Conservation (phyloP, 73 alveolate genomes). For the Blepharisma japonicum region DNA sequence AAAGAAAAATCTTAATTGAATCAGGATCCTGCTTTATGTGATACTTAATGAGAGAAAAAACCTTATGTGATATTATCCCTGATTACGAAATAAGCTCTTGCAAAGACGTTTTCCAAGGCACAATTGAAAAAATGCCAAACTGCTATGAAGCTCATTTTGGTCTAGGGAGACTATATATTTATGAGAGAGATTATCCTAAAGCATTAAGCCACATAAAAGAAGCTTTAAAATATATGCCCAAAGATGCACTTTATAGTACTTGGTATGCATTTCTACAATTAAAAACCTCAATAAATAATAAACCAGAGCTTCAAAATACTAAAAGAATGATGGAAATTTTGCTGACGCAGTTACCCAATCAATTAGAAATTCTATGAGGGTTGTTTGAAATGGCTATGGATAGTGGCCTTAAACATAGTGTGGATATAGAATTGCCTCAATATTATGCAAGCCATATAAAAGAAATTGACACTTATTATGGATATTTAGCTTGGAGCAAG, state of each 20-base stretch:
- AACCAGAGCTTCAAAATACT: neutral
- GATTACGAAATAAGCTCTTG: slow-evolving; percentile 12
- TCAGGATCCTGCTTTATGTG: slow-evolving; percentile 25
- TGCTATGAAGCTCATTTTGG: slow-evolving; percentile 67
- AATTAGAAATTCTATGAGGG: slow-evolving; percentile 24
- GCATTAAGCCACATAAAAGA: slow-evolving; percentile 39
- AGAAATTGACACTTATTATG: slow-evolving; percentile 39
- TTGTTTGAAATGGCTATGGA: neutral
- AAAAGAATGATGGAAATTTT: neutral
- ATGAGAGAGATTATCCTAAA: slow-evolving; percentile 33
- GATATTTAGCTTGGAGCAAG: slow-evolving; percentile 70
- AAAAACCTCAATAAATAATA: slow-evolving; percentile 9
- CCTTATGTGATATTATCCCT: neutral
- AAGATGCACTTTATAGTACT: slow-evolving; percentile 35
- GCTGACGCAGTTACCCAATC: neutral
- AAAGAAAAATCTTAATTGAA: neutral
- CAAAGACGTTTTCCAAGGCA: slow-evolving; percentile 6
- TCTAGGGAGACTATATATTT: slow-evolving; percentile 42
- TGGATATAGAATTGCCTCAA: slow-evolving; percentile 30
- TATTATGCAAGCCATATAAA: slow-evolving; percentile 45
- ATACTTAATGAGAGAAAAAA: neutral
- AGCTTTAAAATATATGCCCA: slow-evolving; percentile 31
- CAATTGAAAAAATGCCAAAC: neutral
- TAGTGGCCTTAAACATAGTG: neutral
- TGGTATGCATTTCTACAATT: slow-evolving; percentile 42